Evolutionary conservation across 1,284 basidiomycete genomes (phyloP).

Genomic region (Cryptococcus hybrid): DNA sequence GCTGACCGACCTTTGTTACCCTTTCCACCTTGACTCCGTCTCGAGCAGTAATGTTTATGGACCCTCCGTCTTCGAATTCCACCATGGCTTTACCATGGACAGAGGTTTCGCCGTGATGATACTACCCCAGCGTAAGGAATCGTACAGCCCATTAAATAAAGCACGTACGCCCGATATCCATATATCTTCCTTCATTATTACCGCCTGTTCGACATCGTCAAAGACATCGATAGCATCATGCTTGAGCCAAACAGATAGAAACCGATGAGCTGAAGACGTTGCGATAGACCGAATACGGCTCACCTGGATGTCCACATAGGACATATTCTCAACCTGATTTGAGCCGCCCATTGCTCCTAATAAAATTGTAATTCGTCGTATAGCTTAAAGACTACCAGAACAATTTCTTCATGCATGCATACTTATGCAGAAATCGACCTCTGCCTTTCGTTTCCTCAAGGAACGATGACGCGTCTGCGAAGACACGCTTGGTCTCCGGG

Average conservation of each 20-base stretch:
- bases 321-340: slow-evolving; percentile 11
- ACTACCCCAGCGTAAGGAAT: slow-evolving; percentile 20
- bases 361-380: too few species aligned
- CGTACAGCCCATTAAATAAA: too few species aligned
- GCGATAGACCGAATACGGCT: too few species aligned
- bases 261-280: too few species aligned
- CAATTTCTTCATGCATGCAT: too few species aligned
- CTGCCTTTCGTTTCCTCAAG: too few species aligned
- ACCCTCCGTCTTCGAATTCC: slow-evolving; percentile 25
- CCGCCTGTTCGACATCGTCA: slow-evolving; percentile 48
- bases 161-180: slow-evolving; percentile 47
- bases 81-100: slow-evolving; percentile 46
- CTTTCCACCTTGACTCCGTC: slow-evolving; percentile 36
- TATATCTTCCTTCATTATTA: slow-evolving; percentile 41
- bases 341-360: too few species aligned
- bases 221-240: slow-evolving; percentile 47
- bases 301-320: slow-evolving; percentile 50
- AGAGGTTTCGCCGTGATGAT: slow-evolving; percentile 29
- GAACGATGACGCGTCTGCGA: too few species aligned
- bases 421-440: too few species aligned
- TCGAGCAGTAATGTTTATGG: slow-evolving; percentile 18
- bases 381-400: too few species aligned
- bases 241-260: slow-evolving; percentile 14
- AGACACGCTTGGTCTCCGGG: too few species aligned
- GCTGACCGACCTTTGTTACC: slow-evolving; percentile 30